Conservation (phyloP, 306 rosid genomes). For the Gastrolobium villosum region DNA sequence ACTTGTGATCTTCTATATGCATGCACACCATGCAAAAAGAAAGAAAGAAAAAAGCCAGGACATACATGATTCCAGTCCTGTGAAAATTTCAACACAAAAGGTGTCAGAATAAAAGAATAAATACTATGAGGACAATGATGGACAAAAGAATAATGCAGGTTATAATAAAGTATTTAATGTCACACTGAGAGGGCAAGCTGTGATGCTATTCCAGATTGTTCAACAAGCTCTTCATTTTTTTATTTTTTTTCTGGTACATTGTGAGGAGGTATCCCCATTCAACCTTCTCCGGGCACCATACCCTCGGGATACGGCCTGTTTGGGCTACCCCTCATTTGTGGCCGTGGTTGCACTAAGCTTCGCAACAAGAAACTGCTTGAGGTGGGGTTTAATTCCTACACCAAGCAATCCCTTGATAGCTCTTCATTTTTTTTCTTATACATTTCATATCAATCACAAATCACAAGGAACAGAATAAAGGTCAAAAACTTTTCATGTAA, state of each 20-base stretch:
- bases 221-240: conserved; percentile 47
- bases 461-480: conserved; percentile 64
- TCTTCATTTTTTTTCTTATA: conserved; percentile 40
- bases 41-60: background rate
- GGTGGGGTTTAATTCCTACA: too few species aligned
- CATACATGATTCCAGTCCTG: background rate
- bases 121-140: background rate
- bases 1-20: background rate
- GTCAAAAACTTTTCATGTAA: conserved; percentile 32
- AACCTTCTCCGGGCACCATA: too few species aligned
- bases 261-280: too few species aligned
- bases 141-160: conserved; percentile 37
- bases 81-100: conserved; percentile 3
- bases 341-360: too few species aligned
- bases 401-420: too few species aligned
- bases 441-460: conserved; percentile 52
- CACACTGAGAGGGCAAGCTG: conserved; percentile 7
- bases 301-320: too few species aligned
- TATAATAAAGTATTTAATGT: conserved; percentile 1
- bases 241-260: conserved; percentile 40
- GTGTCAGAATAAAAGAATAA: background rate
- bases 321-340: too few species aligned
- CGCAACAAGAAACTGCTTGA: too few species aligned
- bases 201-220: conserved; percentile 46
- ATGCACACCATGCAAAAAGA: background rate